Evolutionary conservation across 2,329 filamentous ascomycete species (phyloP), one percentile per base, ranked within the genome.

Genomic region (Aspergillus cejpii): DNA sequence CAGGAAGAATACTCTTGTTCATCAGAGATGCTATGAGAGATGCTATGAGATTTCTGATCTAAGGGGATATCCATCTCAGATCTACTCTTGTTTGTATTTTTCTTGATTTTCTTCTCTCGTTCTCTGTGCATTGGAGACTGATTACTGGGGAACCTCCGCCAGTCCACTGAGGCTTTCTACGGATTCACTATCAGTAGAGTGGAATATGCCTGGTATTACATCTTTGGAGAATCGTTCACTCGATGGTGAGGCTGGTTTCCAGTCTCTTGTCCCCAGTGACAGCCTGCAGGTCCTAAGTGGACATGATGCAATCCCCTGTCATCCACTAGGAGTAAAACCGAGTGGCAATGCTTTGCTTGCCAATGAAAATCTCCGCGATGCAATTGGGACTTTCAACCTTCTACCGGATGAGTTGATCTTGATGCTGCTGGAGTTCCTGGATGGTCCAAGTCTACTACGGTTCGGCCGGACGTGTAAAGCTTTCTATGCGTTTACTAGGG

Each of bases 301-400:
- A 62, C 61, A 56, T 58, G 64, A 72, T 56, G 78, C 79, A 36
- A 83, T 94, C 42, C 84, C 85, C 40, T 74, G 76, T 29, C 91
- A 97, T 72, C 88, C 88, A 28, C 73, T 95, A 37, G 85, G 85
- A 24, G 76, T 97, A 52, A 92, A 89, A 62, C 91, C 92, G 1
- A 77, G 85, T 49, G 92, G 91, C 28, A 97, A 98, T 71, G 82
- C 83, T 39, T 77, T 91, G 34, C 80, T 81, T 15, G 74, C 79
- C 10, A 74, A 73, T 2, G 74, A 74, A 44, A 86, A 86, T 68
- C 78, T 88, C 38, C 85, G 87, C 48, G 66, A 72, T 39, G 75
- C 72, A 29, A 77, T 81, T 49, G 90, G 89, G 12, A 61, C 62
- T 4, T 84, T 94, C 61, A 76, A 76, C 45, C 63, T 66, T 29